Percentiles rank a stretch among this genome's conserved stretches.
Evolutionary conservation across 768 basidiomycete species (phyloP).

Genomic region (Leccinum obscurum): DNA sequence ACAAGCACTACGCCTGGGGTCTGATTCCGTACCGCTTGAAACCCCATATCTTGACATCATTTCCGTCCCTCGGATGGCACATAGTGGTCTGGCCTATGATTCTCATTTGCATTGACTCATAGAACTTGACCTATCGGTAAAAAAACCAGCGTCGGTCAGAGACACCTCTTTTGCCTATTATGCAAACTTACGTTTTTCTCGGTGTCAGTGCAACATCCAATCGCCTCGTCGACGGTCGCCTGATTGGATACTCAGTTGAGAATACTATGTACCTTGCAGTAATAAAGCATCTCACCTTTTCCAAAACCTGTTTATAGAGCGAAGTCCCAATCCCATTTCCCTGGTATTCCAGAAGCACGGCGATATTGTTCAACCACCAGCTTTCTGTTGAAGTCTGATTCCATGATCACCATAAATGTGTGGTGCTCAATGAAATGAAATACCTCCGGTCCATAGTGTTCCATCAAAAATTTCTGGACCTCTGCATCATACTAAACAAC

Average conservation of each 20-base stretch:
- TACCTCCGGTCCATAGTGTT: slow-evolving; percentile 5
- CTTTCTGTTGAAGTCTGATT: background rate
- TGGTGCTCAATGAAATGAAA: background rate
- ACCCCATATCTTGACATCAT: background rate
- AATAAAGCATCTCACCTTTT: background rate
- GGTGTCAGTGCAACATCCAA: slow-evolving; percentile 3
- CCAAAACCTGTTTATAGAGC: background rate
- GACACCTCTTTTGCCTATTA: background rate
- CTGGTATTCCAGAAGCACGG: slow-evolving; percentile 4
- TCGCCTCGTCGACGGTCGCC: background rate
- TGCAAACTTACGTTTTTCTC: slow-evolving; percentile 5
- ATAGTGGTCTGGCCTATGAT: background rate
- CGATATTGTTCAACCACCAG: slow-evolving; percentile 8
- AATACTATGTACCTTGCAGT: background rate
- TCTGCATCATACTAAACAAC: background rate
- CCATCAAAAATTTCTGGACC: background rate
- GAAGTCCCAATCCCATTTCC: slow-evolving; percentile 5
- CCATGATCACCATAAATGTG: background rate
- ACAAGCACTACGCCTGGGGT: background rate
- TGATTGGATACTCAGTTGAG: background rate
- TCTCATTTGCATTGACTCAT: background rate
- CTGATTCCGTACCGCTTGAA: background rate
- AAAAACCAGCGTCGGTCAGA: background rate
- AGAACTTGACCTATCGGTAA: slow-evolving; percentile 4
- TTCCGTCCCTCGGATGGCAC: background rate